Percentiles rank a stretch among this genome's conserved stretches.
Evolutionary conservation across 1,284 basidiomycete species (phyloP).

Genomic region (Boletellus dicymbophilus): DNA sequence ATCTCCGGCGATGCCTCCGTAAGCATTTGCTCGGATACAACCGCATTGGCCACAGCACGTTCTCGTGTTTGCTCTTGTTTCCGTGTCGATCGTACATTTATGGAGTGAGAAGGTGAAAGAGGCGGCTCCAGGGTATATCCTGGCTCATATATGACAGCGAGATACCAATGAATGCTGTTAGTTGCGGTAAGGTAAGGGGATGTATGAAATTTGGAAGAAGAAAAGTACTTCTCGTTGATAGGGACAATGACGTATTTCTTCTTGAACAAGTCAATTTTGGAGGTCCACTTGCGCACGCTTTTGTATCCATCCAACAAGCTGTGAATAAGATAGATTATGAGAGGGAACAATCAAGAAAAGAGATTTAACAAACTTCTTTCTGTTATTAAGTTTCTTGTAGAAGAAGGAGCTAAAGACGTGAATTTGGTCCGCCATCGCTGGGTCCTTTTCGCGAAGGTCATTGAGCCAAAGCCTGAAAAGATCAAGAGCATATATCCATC

Average conservation of each 20-base stretch:
- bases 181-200: slow-evolving; percentile 13
- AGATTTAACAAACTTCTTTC: slow-evolving; percentile 55
- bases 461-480: slow-evolving; percentile 66
- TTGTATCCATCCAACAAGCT: slow-evolving; percentile 74
- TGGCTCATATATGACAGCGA: slow-evolving; percentile 92
- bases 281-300: slow-evolving; percentile 93
- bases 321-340: slow-evolving; percentile 11
- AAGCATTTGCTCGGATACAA: not conserved
- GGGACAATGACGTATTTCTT: slow-evolving; percentile 95
- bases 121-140: slow-evolving; percentile 55
- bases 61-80: slow-evolving; percentile 31
- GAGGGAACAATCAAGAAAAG: not conserved
- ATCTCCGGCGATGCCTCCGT: slow-evolving; percentile 4
- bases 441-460: slow-evolving; percentile 53
- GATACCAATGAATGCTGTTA: slow-evolving; percentile 91
- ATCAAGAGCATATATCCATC: slow-evolving; percentile 1
- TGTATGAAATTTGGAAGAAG: not conserved
- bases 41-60: slow-evolving; percentile 1
- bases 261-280: slow-evolving; percentile 82
- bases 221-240: slow-evolving; percentile 89
- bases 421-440: slow-evolving; percentile 70
- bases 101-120: slow-evolving; percentile 28
- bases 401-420: slow-evolving; percentile 98
- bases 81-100: slow-evolving; percentile 29
- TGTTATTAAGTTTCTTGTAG: slow-evolving; percentile 89